Base-by-base conservation (phyloP, 805 yeast genomes). In the Starmerella floricola region DNA sequence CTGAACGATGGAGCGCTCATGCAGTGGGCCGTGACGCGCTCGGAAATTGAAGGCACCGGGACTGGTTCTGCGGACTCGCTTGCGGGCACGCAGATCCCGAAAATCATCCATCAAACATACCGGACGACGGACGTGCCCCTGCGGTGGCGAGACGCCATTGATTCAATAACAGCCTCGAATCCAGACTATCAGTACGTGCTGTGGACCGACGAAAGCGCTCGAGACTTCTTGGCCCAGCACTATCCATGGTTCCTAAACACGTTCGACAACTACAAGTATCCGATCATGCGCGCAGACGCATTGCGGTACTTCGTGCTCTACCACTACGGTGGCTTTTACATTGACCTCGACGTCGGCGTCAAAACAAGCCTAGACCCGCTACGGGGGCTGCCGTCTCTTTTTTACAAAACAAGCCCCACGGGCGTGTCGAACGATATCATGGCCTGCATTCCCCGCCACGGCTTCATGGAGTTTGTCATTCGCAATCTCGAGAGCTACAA, bases 351-450 rank as follows among this genome's bases (percentile, higher is more conserved):
- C 58, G 94, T 82, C 59, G 94, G 91, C 6, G 85, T 95, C 61
- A 73, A 73, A 50, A 68, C 86, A 47, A 70, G 72, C 47, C 65
- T 87, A 50, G 95, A 86, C 58, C 93, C 94, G 1, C 63, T 87
- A 44, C 69, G 86, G 45, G 71, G 79, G 2, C 81, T 76, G 4
- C 87, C 94, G 1, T 93, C 94, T 2, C 83, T 83, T 65, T 85
- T 82, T 12, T 69, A 95, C 49, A 82, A 83, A 57, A 86, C 96
- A 1, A 63, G 73, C 4, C 96, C 96, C 20, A 80, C 94, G 0
- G 96, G 96, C 40, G 75, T 87, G 31, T 82, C 94, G 4, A 87
- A 87, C 60, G 95, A 86, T 58, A 86, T 86, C 13, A 81, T 87
- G 94, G 95, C 94, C 10, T 66, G 88, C 3, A 78, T 80, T 11